Percentiles rank a stretch among this genome's conserved stretches.
These are phyloP conservation scores for Cubamyces sp. DNA, from an alignment of 768 basidiomycete genomes.

Conservation along the genomic window DNA sequence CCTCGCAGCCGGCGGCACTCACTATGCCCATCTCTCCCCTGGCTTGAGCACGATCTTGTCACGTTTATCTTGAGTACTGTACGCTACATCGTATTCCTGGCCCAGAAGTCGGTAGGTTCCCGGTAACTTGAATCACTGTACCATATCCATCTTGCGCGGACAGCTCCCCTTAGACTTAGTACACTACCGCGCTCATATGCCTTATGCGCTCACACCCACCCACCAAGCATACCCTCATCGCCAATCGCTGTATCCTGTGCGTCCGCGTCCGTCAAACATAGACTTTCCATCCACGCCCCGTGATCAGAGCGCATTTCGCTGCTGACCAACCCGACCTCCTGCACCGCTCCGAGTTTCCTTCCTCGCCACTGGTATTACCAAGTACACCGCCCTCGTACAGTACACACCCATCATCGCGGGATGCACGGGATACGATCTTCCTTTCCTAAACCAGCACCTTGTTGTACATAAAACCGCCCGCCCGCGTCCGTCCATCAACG, in stretches of 20 bases:
- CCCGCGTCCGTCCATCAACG: background rate
- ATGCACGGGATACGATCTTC: slow-evolving; percentile 12
- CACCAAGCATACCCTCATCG: background rate
- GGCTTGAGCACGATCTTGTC: background rate
- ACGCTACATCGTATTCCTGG: background rate
- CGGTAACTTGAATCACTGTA: slow-evolving; percentile 1
- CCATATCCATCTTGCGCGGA: slow-evolving; percentile 16
- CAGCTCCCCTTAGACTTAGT: background rate
- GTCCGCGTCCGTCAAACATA: background rate
- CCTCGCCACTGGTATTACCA: background rate
- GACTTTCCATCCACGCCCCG: background rate
- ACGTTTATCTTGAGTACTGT: background rate
- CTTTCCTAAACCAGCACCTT: background rate
- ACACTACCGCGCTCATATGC: background rate
- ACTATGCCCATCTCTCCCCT: background rate
- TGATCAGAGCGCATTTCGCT: too few relatives aligned
- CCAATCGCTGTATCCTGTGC: background rate
- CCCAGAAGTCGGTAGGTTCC: background rate
- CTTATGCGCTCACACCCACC: background rate
- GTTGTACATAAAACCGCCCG: background rate
- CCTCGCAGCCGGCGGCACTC: background rate
- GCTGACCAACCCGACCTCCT: background rate
- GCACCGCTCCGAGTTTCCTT: background rate
- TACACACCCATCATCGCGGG: slow-evolving; percentile 11
- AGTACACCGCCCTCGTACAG: background rate